Evolutionary conservation across 495 filamentous ascomycete genomes (phyloP).

Genomic region (Pyronema domesticum): DNA sequence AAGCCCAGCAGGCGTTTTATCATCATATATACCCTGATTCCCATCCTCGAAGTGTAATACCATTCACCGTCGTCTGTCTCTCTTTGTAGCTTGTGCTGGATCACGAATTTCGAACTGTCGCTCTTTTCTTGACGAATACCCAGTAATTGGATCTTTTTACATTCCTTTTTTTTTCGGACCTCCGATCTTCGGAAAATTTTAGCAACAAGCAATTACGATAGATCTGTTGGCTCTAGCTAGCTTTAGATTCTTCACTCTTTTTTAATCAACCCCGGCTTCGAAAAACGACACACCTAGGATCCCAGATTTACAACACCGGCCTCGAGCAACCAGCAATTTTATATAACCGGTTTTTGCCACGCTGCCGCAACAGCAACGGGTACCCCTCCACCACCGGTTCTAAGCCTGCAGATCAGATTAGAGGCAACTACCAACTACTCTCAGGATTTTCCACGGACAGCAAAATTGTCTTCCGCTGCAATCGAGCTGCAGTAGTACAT

Average conservation of each 20-base stretch:
- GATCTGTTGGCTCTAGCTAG: background rate
- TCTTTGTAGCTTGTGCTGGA: background rate
- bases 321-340: no score
- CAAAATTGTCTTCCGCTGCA: no score
- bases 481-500: no score
- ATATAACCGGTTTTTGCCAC: slow-evolving; percentile 2
- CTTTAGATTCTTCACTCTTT: background rate
- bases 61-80: slow-evolving; percentile 13
- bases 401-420: no score
- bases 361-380: background rate
- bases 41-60: slow-evolving; percentile 10
- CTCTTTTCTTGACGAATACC: slow-evolving; percentile 10
- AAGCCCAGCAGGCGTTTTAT: no score
- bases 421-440: no score
- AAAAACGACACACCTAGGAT: no score
- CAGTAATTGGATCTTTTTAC: slow-evolving; percentile 2
- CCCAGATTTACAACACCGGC: no score
- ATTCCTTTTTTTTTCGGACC: background rate
- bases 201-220: background rate
- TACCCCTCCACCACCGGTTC: background rate
- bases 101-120: slow-evolving; percentile 5
- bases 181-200: background rate
- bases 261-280: no score
- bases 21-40: slow-evolving; percentile 20
- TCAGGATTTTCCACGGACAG: no score